A percentile compares a stretch with the other conserved stretches of the same genome.
These are phyloP conservation scores for Mycena latifolia DNA, from an alignment of 768 basidiomycete genomes.

Conservation along the genomic window DNA sequence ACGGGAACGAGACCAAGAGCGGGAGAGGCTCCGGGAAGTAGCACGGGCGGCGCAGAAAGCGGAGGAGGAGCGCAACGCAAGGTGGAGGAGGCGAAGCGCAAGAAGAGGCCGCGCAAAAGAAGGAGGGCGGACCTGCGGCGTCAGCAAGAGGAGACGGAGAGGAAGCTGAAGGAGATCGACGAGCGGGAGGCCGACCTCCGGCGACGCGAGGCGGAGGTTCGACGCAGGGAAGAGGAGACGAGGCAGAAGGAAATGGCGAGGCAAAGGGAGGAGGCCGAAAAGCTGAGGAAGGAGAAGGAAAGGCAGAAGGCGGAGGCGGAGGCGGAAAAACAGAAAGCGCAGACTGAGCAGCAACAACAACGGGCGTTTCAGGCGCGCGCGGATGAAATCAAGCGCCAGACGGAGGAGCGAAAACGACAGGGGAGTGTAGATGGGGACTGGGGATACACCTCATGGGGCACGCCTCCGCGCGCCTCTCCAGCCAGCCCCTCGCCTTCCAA, in stretches of 20 bases:
- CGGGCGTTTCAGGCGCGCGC: constrained; percentile 56
- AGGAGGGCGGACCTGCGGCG: constrained; percentile 30
- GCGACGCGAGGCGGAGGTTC: background rate
- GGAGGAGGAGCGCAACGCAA: constrained; percentile 10
- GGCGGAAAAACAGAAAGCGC: constrained; percentile 37
- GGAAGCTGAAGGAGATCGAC: constrained; percentile 34
- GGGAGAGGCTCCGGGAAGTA: background rate
- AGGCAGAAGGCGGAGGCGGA: constrained; percentile 39
- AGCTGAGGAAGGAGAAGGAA: constrained; percentile 41
- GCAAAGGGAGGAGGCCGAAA: constrained; percentile 30
- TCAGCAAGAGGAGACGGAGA: constrained; percentile 36
- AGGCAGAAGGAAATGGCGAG: background rate
- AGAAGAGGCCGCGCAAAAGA: constrained; percentile 31
- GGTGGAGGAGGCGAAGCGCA: no score
- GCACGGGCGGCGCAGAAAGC: background rate
- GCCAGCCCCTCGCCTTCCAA: constrained; percentile 46
- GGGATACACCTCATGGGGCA: constrained; percentile 37
- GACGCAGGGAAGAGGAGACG: background rate
- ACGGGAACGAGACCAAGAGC: background rate
- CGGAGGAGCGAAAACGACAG: constrained; percentile 61
- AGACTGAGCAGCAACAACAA: constrained; percentile 30
- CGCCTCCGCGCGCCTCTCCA: constrained; percentile 36
- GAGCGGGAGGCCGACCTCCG: constrained; percentile 34
- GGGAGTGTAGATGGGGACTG: constrained; percentile 55
- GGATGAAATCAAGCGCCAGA: constrained; percentile 55